A percentile compares a stretch with the other conserved stretches of the same genome.
Conservation (phyloP, 352 stramenopile genomes). For the Phytophthora fragariaefolia region DNA sequence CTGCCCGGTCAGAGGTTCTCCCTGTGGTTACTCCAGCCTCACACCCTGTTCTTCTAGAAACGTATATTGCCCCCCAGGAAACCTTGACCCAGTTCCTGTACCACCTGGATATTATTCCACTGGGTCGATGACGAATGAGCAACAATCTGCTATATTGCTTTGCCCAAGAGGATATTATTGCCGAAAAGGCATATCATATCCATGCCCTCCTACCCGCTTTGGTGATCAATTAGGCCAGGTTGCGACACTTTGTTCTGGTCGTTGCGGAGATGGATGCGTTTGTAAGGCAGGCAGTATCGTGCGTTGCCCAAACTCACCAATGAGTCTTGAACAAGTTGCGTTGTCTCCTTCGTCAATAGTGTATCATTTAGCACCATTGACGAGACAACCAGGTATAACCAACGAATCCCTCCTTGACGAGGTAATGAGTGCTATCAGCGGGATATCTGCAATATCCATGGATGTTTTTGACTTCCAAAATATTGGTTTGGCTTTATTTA, state of each 20-base stretch:
- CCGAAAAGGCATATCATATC: conserved; percentile 40
- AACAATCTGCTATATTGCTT: conserved; percentile 43
- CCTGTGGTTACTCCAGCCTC: conserved; percentile 50
- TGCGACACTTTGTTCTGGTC: conserved; percentile 51
- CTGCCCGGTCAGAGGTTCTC: conserved; percentile 28
- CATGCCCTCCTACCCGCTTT: conserved; percentile 56
- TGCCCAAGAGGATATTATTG: conserved; percentile 66
- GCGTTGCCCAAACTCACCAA: conserved; percentile 44
- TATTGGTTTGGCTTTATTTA: conserved; percentile 40
- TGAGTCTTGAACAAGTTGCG: conserved; percentile 29
- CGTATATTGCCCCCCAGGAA: conserved; percentile 59
- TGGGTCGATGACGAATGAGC: conserved; percentile 31
- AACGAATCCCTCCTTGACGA: conserved; percentile 18
- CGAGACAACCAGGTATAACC: conserved; percentile 24
- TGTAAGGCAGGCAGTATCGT: conserved; percentile 58
- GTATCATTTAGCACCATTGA: conserved; percentile 42
- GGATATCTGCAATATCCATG: conserved; percentile 7
- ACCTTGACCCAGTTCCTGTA: conserved; percentile 40
- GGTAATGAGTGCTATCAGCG: conserved; percentile 9
- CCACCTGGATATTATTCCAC: conserved; percentile 56
- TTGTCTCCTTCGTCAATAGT: conserved; percentile 40
- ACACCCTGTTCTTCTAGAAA: conserved; percentile 41
- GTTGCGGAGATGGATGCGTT: conserved; percentile 52
- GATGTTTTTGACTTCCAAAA: conserved; percentile 62
- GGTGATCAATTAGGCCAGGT: conserved; percentile 43